These are phyloP conservation scores for Arthrobotrys sinensis DNA, from an alignment of 2,329 filamentous ascomycete genomes.

Conservation along the genomic window DNA sequence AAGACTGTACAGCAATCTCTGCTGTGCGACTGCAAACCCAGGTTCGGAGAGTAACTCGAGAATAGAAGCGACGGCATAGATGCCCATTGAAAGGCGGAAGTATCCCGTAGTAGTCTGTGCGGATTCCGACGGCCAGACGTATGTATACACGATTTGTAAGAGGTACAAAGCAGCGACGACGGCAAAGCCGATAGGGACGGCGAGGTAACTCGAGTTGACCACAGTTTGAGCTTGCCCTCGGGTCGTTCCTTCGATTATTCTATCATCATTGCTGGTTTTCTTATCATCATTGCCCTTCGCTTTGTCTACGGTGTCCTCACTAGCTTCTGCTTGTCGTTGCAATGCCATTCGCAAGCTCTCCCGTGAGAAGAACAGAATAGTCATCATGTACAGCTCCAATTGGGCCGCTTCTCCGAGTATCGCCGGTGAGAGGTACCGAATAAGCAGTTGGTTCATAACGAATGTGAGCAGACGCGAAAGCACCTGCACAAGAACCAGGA, in stretches of 20 bases:
- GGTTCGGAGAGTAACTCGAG: slow-evolving; percentile 89
- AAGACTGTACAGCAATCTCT: slow-evolving; percentile 82
- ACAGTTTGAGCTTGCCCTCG: slow-evolving; percentile 71
- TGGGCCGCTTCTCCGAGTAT: slow-evolving; percentile 89
- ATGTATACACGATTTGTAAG: slow-evolving; percentile 64
- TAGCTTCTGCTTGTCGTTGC: slow-evolving; percentile 77
- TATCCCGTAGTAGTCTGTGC: slow-evolving; percentile 66
- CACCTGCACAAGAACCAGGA: slow-evolving; percentile 90
- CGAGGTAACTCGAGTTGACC: slow-evolving; percentile 89
- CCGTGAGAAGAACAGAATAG: slow-evolving; percentile 92
- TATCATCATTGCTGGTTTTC: slow-evolving; percentile 56
- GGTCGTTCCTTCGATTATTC: slow-evolving; percentile 63
- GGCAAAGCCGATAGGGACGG: slow-evolving; percentile 78
- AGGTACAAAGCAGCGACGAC: slow-evolving; percentile 78
- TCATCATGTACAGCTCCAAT: slow-evolving; percentile 91
- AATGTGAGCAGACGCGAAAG: slow-evolving; percentile 91
- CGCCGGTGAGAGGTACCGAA: slow-evolving; percentile 88
- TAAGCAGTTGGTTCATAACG: slow-evolving; percentile 88
- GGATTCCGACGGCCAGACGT: slow-evolving; percentile 23
- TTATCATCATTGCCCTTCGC: slow-evolving; percentile 41
- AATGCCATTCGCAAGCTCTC: slow-evolving; percentile 93
- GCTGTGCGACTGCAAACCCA: slow-evolving; percentile 88
- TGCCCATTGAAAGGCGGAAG: slow-evolving; percentile 69
- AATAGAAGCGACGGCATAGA: slow-evolving; percentile 74
- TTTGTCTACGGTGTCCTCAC: slow-evolving; percentile 18